Base-by-base conservation (phyloP, 306 rosid species). In the Cucurbita argyrosperma region DNA sequence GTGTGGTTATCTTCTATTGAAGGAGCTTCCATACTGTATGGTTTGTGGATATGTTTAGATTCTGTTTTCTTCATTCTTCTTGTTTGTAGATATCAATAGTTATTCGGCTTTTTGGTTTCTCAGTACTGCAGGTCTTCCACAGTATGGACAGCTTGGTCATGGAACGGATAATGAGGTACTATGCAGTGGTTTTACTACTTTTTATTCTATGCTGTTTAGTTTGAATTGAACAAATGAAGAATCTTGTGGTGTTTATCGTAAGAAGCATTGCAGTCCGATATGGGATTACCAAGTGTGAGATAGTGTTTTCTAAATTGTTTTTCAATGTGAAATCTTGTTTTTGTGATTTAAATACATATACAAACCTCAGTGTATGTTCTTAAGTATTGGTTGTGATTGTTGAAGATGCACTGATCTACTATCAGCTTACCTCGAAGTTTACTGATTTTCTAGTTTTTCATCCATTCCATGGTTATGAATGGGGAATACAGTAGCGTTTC, bases 91-190 rank as follows among this genome's bases (percentile, higher is more conserved):
- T 51, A 51, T 15, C 76, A 53, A 57, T 71, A 66, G 54, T 69
- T 54, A 45, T 45, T 60, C 18, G 79, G 19, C 53, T 60, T 71
- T 39, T 42, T 77, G 57, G 26, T 65, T 78, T 80, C 74, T 70
- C 82, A 94, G 97, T 77, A 91, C 99, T 82, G 96, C 97, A 1
- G 99, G 97, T 51, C 96, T 91, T 76, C 97, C 97, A 72, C 97
- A 91, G 76, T 94, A 84, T 47, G 99, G 99, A 45, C 99, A 95
- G 77, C 96, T 94, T 74, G 99, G 99, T 40, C 99, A 94, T 82
- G 99, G 99, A 76, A 91, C 97, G 8, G 99, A 94, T 83, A 94
- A 91, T 49, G 99, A 94, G 96, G 98, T 94, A 84, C 77, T 80
- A 50, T 58, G 38, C n/a, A 47, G 14, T n/a, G n/a, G 46, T 71